Evolutionary conservation across 208 protist species (phyloP), one percentile per base, ranked within the genome.

Genomic region (Tritrichomonas musculus): DNA sequence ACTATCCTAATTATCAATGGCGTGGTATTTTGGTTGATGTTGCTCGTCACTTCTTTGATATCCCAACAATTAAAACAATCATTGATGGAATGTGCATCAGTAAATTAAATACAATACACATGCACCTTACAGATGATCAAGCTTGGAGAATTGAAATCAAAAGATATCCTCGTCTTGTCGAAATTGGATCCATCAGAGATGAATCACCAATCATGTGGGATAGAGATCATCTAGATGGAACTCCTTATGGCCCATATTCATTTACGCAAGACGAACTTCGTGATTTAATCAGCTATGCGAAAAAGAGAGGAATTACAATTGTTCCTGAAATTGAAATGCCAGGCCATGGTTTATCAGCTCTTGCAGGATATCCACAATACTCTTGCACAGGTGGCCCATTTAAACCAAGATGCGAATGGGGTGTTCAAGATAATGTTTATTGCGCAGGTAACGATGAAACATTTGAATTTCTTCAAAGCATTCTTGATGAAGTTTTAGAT

Each of bases 271-370:
- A 77, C 22, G 92, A 93, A 14, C 36, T 75, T 14, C n/a, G 27
- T 17, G 92, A 93, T 77, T 11, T 93, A 27, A 44, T 93, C 22
- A 47, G 36, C 5, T 93, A 77, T 66, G 92, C 92, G 39, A 8
- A 44, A 47, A n/a, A 47, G 1, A 57, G 92, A 93, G 53, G 25
- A 27, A 75, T 93, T 36, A 55, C 49, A 64, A 66, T 93, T 30
- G 55, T 93, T 22, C 92, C 92, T 22, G 92, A 93, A 64, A 75
- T 93, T 49, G 92, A 93, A 57, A 93, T 60, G 47, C 92, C 92
- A 57, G 92, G 72, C 8, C 92, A 93, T 36, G 53, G 47, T 5
- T 20, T 36, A 27, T 41, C 53, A 30, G 27, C n/a, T 14, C 36
- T 57, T 25, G 22, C 14, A 20, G 53, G 39, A 11, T 93, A 77